Percentiles rank a stretch among this genome's conserved stretches.
These are phyloP conservation scores for Diplodia intermedia DNA, from an alignment of 2,329 filamentous ascomycete species.

Conservation along the genomic window DNA sequence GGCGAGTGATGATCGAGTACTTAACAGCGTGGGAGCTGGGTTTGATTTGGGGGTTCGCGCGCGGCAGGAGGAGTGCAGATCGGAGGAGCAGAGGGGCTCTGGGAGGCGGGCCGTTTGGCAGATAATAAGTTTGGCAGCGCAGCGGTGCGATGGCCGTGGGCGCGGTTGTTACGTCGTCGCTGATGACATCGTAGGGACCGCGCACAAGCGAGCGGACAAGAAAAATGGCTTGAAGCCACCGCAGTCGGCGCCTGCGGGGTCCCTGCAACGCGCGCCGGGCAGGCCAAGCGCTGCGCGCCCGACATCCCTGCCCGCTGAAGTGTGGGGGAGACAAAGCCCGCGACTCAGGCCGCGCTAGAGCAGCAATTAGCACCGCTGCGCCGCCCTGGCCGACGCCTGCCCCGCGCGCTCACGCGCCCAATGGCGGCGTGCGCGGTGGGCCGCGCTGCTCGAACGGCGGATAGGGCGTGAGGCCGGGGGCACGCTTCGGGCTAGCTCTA, in stretches of 20 bases:
- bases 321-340: conserved; percentile 32
- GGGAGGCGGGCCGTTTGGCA: conserved; percentile 29
- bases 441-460: conserved; percentile 21
- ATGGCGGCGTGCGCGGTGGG: conserved; percentile 27
- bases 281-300: conserved; percentile 29
- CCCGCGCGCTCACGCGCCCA: conserved; percentile 17
- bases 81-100: conserved; percentile 29
- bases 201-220: conserved; percentile 31
- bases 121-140: conserved; percentile 31
- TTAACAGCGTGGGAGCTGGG: conserved; percentile 18
- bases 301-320: conserved; percentile 27
- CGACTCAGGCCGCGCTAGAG: conserved; percentile 30
- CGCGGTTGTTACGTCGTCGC: conserved; percentile 32
- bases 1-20: conserved; percentile 29
- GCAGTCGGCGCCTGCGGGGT: conserved; percentile 32
- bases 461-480: conserved; percentile 24
- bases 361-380: conserved; percentile 25
- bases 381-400: not conserved
- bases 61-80: conserved; percentile 33
- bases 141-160: conserved; percentile 31
- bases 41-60: conserved; percentile 25
- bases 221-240: conserved; percentile 30
- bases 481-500: conserved; percentile 20
- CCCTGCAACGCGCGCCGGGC: conserved; percentile 28
- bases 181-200: conserved; percentile 32